phyloP scores from a whole-genome alignment of 1,284 basidiomycete species.

The Puccinia polysora region DNA sequence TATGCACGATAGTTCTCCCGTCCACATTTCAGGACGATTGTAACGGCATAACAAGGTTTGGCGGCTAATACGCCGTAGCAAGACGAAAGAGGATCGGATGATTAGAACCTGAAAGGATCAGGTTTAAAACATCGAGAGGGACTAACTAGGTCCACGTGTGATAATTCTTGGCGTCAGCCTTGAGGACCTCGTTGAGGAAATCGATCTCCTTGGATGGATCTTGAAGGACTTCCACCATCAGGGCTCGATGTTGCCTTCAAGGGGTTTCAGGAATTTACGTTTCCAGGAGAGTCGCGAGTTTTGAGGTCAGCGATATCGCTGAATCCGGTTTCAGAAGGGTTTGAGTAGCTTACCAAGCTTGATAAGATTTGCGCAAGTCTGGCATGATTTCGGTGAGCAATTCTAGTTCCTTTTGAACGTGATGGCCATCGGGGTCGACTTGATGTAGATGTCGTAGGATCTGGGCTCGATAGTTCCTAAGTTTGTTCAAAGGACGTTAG shows the following conservation, averaged over 20 bases:
- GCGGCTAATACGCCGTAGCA: conserved; percentile 54
- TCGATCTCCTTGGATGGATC: conserved; percentile 65
- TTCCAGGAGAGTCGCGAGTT: background rate
- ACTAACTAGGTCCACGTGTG: conserved; percentile 80
- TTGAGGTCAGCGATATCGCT: background rate
- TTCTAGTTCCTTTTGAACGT: conserved; percentile 68
- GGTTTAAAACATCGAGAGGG: background rate
- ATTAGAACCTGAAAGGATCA: background rate
- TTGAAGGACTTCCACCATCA: conserved; percentile 60
- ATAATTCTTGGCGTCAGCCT: conserved; percentile 80
- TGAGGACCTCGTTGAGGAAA: conserved; percentile 69
- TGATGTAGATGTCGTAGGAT: conserved; percentile 62
- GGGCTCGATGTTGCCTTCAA: conserved; percentile 73
- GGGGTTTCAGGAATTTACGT: background rate
- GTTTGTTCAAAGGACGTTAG: conserved; percentile 25
- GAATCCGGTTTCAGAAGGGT: background rate
- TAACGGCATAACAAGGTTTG: conserved; percentile 85
- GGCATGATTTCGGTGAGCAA: conserved; percentile 79
- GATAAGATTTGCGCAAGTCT: conserved; percentile 81
- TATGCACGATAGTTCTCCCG: conserved; percentile 33
- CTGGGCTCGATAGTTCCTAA: conserved; percentile 85
- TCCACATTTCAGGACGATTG: conserved; percentile 50
- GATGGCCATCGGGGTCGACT: conserved; percentile 56
- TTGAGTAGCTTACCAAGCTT: conserved; percentile 67
- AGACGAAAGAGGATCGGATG: background rate